Evolutionary conservation across 371 early-diverging fungal genomes (phyloP).

Genomic region (Syncephalastrum sp.): DNA sequence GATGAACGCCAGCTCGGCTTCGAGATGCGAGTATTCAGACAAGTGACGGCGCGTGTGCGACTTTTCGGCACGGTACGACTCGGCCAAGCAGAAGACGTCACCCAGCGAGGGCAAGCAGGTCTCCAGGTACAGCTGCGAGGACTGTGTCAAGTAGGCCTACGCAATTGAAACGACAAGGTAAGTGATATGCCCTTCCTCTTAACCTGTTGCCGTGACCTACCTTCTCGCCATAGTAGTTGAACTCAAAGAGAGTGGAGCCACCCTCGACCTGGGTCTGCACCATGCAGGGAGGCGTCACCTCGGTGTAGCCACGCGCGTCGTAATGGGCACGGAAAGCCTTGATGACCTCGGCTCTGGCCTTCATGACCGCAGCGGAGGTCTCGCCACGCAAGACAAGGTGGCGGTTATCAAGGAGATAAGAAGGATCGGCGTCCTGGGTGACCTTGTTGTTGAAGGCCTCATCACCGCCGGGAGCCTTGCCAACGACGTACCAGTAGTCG

Average conservation of each 20-base stretch:
- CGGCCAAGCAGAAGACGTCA: slow-evolving; percentile 97
- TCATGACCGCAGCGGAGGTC: slow-evolving; percentile 86
- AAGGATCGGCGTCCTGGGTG: slow-evolving; percentile 88
- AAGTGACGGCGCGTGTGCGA: slow-evolving; percentile 99
- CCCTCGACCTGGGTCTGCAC: slow-evolving; percentile 99
- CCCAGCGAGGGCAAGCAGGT: slow-evolving; percentile 96
- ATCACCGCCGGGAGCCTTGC: slow-evolving; percentile 94
- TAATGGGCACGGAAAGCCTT: slow-evolving; percentile 96
- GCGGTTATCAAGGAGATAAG: slow-evolving; percentile 89
- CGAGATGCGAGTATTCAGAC: slow-evolving; percentile 99
- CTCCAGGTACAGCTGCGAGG: slow-evolving; percentile 99
- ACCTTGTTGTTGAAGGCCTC: slow-evolving; percentile 92
- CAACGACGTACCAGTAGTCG: slow-evolving; percentile 95
- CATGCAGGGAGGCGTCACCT: slow-evolving; percentile 99
- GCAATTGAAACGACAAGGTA: background rate
- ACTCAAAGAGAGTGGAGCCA: slow-evolving; percentile 95
- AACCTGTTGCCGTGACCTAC: slow-evolving; percentile 13
- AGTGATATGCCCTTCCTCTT: background rate
- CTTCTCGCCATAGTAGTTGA: slow-evolving; percentile 98
- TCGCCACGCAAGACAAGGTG: slow-evolving; percentile 98
- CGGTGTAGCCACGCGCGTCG: slow-evolving; percentile 77
- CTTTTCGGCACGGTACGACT: slow-evolving; percentile 99
- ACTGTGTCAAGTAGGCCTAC: slow-evolving; percentile 98
- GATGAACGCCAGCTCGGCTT: slow-evolving; percentile 98
- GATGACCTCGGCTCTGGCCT: slow-evolving; percentile 87